Percentiles rank a stretch among this genome's conserved stretches.
phyloP scores from a whole-genome alignment of 2,329 filamentous ascomycete genomes.

The Pestalotiopsis sp. region DNA sequence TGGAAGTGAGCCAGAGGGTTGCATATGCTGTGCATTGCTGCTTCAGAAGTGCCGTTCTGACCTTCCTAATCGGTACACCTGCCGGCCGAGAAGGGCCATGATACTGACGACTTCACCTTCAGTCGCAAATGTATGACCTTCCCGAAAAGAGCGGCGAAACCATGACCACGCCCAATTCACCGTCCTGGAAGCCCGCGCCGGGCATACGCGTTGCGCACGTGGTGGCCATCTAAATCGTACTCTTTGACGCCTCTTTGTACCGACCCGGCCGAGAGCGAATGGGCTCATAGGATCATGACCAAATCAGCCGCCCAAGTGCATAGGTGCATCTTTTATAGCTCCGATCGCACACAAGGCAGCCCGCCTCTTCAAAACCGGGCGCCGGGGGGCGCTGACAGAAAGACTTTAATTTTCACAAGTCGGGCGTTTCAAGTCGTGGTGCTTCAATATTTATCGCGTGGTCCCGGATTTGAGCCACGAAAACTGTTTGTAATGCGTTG shows the following conservation, averaged over 20 bases:
- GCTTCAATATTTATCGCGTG: neutral
- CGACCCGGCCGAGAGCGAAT: neutral
- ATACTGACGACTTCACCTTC: neutral
- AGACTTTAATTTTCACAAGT: neutral
- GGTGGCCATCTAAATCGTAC: neutral
- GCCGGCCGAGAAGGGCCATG: neutral
- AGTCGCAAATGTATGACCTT: slow-evolving; percentile 2
- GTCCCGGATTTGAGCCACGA: neutral
- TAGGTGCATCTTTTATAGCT: too few relatives aligned
- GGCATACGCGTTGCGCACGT: neutral
- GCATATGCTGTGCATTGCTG: neutral
- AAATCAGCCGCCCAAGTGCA: neutral
- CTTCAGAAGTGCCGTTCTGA: neutral
- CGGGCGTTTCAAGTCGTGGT: neutral
- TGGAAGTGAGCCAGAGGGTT: neutral
- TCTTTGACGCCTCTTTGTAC: neutral
- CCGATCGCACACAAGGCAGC: too few relatives aligned
- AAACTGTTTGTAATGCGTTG: neutral
- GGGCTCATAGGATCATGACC: neutral
- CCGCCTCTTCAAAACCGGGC: too few relatives aligned
- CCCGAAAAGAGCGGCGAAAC: neutral
- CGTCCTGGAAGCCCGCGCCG: neutral
- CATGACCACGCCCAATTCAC: too few relatives aligned
- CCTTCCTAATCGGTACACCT: slow-evolving; percentile 3
- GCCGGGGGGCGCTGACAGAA: too few relatives aligned